phyloP scores from a whole-genome alignment of 169 alveolate genomes.

The Eimeria maxima region DNA sequence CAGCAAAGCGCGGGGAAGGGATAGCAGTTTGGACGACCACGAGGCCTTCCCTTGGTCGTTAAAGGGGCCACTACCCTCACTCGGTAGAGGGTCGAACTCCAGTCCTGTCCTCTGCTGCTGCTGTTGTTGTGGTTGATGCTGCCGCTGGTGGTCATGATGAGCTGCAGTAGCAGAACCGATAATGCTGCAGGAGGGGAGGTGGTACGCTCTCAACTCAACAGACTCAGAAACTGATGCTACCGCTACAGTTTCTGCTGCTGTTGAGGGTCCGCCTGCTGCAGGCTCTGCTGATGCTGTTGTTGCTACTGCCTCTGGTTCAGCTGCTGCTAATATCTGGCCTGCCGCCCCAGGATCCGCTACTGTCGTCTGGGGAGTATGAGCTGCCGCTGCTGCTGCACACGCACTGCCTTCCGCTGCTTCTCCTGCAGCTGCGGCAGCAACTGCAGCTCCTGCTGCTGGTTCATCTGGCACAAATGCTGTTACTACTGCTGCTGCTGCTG shows the following conservation, averaged over 20 bases:
- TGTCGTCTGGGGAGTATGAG: not conserved
- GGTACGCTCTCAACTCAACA: not conserved
- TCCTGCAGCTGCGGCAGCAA: not conserved
- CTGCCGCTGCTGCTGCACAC: not conserved
- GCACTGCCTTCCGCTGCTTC: not conserved
- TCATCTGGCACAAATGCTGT: not conserved
- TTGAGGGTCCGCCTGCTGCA: not conserved
- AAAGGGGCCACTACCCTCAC: not conserved
- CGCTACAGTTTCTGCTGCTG: conserved; percentile 23
- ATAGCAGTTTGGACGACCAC: not conserved
- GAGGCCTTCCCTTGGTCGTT: not conserved
- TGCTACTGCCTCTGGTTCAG: not conserved
- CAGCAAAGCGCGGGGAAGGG: not conserved
- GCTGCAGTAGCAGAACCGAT: conserved; percentile 3
- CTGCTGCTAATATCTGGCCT: not conserved
- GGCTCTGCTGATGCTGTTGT: not conserved
- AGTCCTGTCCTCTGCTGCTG: not conserved
- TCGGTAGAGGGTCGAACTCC: not conserved
- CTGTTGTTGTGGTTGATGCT: conserved; percentile 15
- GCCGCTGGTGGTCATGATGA: conserved; percentile 21
- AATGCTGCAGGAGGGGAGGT: not conserved
- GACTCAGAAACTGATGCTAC: not conserved
- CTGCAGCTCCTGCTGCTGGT: conserved; percentile 4
- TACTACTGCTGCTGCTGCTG: conserved; percentile 21
- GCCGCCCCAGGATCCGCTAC: not conserved